Evolutionary conservation across 805 yeast genomes (phyloP).

Genomic region (Suhomyces sp.): DNA sequence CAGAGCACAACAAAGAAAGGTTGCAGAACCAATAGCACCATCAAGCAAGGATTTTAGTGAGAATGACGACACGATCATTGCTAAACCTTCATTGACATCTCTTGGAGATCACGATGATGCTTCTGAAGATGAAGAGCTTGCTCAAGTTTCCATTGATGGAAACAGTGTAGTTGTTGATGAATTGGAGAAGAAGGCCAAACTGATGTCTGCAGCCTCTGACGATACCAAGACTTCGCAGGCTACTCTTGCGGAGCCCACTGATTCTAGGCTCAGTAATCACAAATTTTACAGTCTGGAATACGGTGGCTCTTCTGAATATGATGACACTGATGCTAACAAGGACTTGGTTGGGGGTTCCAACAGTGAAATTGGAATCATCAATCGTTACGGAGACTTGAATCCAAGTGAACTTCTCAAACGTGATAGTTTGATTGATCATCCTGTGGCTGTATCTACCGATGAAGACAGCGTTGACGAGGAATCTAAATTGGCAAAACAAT

Average conservation of each 20-base stretch:
- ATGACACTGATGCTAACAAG: constrained; percentile 6
- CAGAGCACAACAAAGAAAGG: too few relatives aligned
- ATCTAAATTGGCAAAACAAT: constrained; percentile 21
- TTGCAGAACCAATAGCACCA: not conserved
- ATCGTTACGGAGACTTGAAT: constrained; percentile 19
- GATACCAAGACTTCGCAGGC: not conserved
- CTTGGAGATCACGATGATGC: constrained; percentile 2
- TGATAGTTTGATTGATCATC: constrained; percentile 7
- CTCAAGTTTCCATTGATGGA: constrained; percentile 20
- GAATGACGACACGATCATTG: too few relatives aligned
- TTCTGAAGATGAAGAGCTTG: constrained; percentile 6
- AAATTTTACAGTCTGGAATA: not conserved
- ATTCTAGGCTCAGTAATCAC: not conserved
- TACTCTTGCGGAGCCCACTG: not conserved
- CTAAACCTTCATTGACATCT: constrained; percentile 3
- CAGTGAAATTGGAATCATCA: constrained; percentile 20
- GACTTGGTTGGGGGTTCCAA: constrained; percentile 3
- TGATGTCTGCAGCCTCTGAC: constrained; percentile 1
- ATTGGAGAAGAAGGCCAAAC: constrained; percentile 19
- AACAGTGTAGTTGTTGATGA: constrained; percentile 25
- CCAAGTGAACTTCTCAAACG: constrained; percentile 18
- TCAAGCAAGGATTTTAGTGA: not conserved
- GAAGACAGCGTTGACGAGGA: constrained; percentile 24
- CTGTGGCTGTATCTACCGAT: constrained; percentile 8
- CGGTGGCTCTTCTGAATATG: constrained; percentile 1